Evolutionary conservation across 306 rosid species (phyloP).

Genomic region (Malus sieversii): DNA sequence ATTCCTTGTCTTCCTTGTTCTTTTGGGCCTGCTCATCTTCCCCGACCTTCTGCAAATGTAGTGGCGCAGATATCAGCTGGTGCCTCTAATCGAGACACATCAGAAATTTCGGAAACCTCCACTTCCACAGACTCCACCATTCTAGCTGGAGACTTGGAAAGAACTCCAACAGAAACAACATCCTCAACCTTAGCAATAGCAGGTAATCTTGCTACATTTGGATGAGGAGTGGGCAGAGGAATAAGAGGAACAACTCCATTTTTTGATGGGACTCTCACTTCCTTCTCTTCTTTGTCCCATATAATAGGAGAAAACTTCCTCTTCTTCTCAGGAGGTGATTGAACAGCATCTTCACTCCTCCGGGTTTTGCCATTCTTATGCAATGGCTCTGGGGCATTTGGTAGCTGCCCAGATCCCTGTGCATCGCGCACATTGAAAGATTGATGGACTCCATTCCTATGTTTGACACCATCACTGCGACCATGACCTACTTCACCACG

Average conservation of each 20-base stretch:
- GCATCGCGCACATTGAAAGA: slow-evolving; percentile 14
- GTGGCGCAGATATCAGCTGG: slow-evolving; percentile 8
- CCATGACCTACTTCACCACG: slow-evolving; percentile 8
- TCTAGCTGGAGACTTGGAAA: not conserved
- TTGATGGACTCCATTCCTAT: slow-evolving; percentile 8
- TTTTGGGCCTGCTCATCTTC: slow-evolving; percentile 4
- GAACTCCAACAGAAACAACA: not conserved
- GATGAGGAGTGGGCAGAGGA: slow-evolving; percentile 7
- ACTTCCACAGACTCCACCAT: not conserved
- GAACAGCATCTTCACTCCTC: slow-evolving; percentile 6
- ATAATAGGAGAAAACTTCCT: slow-evolving; percentile 63
- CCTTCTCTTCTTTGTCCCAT: slow-evolving; percentile 50
- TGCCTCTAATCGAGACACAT: not conserved
- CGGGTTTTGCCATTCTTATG: slow-evolving; percentile 11
- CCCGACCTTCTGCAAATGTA: not conserved
- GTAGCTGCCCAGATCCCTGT: slow-evolving; percentile 23
- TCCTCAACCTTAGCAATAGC: not conserved
- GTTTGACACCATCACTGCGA: slow-evolving; percentile 3
- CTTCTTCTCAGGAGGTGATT: slow-evolving; percentile 38
- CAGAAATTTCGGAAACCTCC: not conserved
- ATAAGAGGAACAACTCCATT: slow-evolving; percentile 13
- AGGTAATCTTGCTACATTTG: not conserved
- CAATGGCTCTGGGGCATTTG: not conserved
- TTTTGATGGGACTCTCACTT: slow-evolving; percentile 19
- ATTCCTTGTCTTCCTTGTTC: slow-evolving; percentile 18